phyloP scores from a whole-genome alignment of 2,329 filamentous ascomycete species.

The Aspergillus aculeatus region DNA sequence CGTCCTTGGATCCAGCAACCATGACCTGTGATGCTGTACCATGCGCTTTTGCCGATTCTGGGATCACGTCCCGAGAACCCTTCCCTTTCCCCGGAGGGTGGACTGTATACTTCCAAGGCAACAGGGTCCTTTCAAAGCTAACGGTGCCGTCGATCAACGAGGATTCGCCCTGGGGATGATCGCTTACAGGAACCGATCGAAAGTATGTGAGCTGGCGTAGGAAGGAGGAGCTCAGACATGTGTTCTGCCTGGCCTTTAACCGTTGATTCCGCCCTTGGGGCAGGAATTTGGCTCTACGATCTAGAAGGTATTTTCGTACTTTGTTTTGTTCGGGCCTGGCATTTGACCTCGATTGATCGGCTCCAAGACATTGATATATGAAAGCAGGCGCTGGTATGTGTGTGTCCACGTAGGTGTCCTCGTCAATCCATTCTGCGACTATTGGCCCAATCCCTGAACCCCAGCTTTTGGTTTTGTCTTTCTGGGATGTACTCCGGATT shows the following conservation, averaged over 20 bases:
- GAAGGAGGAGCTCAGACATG: background rate
- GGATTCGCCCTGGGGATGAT: background rate
- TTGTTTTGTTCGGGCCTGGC: background rate
- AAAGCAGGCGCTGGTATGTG: conserved; percentile 1
- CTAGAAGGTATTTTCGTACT: background rate
- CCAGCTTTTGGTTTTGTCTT: conserved; percentile 11
- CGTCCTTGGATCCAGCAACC: background rate
- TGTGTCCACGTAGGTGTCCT: background rate
- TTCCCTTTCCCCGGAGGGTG: background rate
- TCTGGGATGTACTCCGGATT: conserved; percentile 6
- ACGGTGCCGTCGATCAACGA: background rate
- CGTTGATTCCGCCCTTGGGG: background rate
- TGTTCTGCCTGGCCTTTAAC: background rate
- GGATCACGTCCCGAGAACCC: background rate
- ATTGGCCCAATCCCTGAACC: background rate
- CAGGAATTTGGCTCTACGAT: background rate
- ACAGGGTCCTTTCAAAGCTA: background rate
- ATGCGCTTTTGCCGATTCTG: background rate
- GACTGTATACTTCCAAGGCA: background rate
- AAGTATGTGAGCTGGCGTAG: background rate
- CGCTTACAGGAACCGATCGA: background rate
- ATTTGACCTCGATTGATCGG: background rate
- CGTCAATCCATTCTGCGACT: background rate
- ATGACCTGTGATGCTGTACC: conserved; percentile 9
- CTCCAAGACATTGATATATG: background rate